phyloP scores from a whole-genome alignment of 495 filamentous ascomycete genomes.

The Baudoinia panamericana region DNA sequence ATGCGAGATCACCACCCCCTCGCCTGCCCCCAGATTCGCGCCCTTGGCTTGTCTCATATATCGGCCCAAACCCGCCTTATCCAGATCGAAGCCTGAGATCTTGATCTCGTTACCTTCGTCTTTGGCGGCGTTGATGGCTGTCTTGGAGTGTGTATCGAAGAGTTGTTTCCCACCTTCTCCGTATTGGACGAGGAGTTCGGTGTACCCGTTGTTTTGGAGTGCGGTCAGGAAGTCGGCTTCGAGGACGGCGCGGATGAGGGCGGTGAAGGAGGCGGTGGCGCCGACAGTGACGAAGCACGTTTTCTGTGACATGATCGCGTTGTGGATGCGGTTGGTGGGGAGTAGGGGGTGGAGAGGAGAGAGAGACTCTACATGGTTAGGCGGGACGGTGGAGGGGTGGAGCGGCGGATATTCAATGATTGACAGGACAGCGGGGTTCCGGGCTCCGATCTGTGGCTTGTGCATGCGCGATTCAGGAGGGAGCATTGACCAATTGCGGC shows the following conservation, averaged over 20 bases:
- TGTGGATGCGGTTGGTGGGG: background rate
- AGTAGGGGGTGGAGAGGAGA: too few species aligned
- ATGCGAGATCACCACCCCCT: conserved; percentile 73
- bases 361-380: too few species aligned
- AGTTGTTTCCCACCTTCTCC: conserved; percentile 45
- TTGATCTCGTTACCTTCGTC: conserved; percentile 29
- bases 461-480: too few species aligned
- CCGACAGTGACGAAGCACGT: conserved; percentile 77
- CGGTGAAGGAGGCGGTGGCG: conserved; percentile 72
- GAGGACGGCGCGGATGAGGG: conserved; percentile 54
- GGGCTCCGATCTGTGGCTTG: too few species aligned
- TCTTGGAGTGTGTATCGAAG: conserved; percentile 30
- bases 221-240: conserved; percentile 44
- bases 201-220: conserved; percentile 44
- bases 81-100: conserved; percentile 55
- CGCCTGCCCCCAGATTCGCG: conserved; percentile 15
- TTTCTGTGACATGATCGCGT: conserved; percentile 20
- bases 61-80: conserved; percentile 38
- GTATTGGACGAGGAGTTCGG: conserved; percentile 60
- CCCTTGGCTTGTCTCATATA: conserved; percentile 43
- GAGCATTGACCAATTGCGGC: too few species aligned
- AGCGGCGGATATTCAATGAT: too few species aligned
- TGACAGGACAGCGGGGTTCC: too few species aligned
- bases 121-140: conserved; percentile 16
- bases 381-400: too few species aligned